Evolutionary conservation across 202 grass and related monocot species (phyloP).

Genomic region (Hordeum pubiflorum): DNA sequence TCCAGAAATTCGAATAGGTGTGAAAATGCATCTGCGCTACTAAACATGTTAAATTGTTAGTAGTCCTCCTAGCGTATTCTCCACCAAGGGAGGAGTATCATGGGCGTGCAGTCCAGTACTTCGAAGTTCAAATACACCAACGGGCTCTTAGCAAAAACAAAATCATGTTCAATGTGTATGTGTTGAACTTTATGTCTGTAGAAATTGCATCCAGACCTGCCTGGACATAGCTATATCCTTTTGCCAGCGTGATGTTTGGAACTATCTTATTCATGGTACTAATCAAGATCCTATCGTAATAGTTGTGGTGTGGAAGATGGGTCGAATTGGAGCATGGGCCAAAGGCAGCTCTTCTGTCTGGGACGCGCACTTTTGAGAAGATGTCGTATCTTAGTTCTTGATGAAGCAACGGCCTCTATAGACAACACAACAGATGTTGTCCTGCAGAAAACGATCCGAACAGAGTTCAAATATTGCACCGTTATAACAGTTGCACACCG

Average conservation of each 20-base stretch:
- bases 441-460: conserved; percentile 82
- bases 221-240: too few relatives aligned
- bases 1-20: neutral
- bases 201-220: too few relatives aligned
- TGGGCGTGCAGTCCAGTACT: neutral
- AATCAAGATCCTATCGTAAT: neutral
- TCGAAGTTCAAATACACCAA: neutral
- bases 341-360: conserved; percentile 88
- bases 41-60: neutral
- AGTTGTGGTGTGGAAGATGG: conserved; percentile 81
- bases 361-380: conserved; percentile 76
- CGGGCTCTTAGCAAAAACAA: too few relatives aligned
- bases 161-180: too few relatives aligned
- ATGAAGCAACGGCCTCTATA: conserved; percentile 83
- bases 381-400: conserved; percentile 68
- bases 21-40: neutral
- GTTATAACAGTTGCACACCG: conserved; percentile 86
- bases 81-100: too few relatives aligned
- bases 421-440: conserved; percentile 89
- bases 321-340: conserved; percentile 97
- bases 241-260: too few relatives aligned
- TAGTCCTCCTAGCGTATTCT: neutral
- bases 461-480: conserved; percentile 67
- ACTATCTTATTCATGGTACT: neutral
- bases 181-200: too few relatives aligned